Evolutionary conservation across 495 filamentous ascomycete species (phyloP), one percentile per base, ranked within the genome.

Genomic region (Penicillium subrubescens): DNA sequence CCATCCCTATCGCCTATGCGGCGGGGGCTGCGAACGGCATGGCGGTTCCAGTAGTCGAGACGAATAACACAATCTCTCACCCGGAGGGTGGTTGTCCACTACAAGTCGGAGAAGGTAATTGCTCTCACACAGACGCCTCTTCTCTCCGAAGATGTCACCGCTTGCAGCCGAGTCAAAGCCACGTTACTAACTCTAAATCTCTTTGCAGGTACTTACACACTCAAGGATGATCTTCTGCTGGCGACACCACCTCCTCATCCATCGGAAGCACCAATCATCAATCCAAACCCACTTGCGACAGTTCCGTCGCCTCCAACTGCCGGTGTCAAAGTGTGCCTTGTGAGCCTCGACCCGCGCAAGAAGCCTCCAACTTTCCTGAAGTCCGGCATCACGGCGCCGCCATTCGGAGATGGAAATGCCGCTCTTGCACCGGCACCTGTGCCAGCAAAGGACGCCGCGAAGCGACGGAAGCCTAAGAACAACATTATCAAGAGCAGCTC

Each of bases 401-500:
- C 86, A 23, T 98, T 97, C 75, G 95, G 94, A n/a, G 90, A 93
- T 64, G 91, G 91, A 52, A 97, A 97, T 71, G 81, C 86, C 15
- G 83, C 91, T 21, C 82, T 98, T 51, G 80, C 83, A 23, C 74
- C 80, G 3, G 79, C 83, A 17, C 78, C 75, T 34, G 61, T 59
- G 23, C 50, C 65, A 25, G 75, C 83, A n/a, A 97, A 93, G 76
- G 93, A 97, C 67, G 82, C 84, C 4, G 79, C 83, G 55, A 97
- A 96, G 76, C 79, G 88, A 68, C 84, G 89, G 64, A 99, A 98
- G 77, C 96, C 95, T 12, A 97, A 97, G 79, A 97, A 92, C 75
- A 98, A 95, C 74, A 93, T 99, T 69, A 87, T 93, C 44, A 99
- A 99, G 82, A 97, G 92, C 79, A 97, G 96, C 76, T 98, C 95